These are phyloP conservation scores for Cenococcum geophilum DNA, from an alignment of 495 filamentous ascomycete species.

Conservation along the genomic window DNA sequence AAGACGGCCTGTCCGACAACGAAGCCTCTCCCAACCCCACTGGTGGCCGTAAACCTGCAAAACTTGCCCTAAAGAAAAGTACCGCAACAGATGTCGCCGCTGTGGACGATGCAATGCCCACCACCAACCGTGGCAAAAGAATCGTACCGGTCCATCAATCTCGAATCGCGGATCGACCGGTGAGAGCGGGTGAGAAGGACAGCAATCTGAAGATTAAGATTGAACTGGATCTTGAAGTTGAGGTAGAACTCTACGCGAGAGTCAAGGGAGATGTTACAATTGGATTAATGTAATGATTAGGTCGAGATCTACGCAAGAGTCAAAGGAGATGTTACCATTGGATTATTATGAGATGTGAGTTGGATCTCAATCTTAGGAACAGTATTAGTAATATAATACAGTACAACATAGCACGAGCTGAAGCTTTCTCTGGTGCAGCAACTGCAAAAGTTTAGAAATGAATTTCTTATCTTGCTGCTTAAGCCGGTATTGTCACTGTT, in stretches of 20 bases:
- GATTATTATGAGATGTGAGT: too few species aligned
- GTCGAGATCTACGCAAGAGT: neutral
- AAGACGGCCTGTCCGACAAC: neutral
- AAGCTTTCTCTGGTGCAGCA: too few species aligned
- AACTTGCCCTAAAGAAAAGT: conserved; percentile 6
- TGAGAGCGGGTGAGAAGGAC: conserved; percentile 26
- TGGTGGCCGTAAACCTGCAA: neutral
- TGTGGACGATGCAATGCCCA: conserved; percentile 6
- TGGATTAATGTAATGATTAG: conserved; percentile 22
- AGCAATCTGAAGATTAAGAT: conserved; percentile 35
- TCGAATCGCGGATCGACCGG: conserved; percentile 30
- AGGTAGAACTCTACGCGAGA: conserved; percentile 28
- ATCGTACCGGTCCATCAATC: conserved; percentile 34
- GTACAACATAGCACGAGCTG: too few species aligned
- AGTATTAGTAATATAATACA: too few species aligned
- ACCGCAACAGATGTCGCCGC: conserved; percentile 18
- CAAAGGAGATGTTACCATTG: too few species aligned
- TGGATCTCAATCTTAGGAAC: too few species aligned
- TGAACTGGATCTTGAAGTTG: conserved; percentile 31
- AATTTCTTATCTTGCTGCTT: too few species aligned
- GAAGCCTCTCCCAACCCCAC: neutral
- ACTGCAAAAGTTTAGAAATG: too few species aligned
- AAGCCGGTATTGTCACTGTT: too few species aligned
- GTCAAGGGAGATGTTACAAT: conserved; percentile 30
- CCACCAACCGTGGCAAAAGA: conserved; percentile 8